Conservation (phyloP, 257 asterid genomes). For the Solanum sejunctum region DNA sequence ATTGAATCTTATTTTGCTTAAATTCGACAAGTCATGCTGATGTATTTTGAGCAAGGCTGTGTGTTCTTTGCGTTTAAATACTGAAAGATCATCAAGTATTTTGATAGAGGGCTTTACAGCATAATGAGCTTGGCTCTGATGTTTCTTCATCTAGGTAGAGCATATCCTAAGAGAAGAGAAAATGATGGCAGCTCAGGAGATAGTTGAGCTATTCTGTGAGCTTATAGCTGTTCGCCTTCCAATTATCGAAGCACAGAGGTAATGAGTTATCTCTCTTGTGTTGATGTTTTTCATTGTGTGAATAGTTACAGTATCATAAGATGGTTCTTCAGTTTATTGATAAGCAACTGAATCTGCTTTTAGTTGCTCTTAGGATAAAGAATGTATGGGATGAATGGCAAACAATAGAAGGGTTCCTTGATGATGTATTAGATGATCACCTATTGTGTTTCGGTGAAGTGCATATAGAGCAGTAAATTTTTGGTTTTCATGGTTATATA, state of each 20-base stretch:
- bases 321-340: neutral
- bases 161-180: conserved; percentile 91
- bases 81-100: neutral
- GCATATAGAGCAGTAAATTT: neutral
- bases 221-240: conserved; percentile 76
- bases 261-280: neutral
- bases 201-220: conserved; percentile 77
- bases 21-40: neutral
- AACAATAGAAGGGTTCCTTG: neutral
- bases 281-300: neutral
- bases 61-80: neutral
- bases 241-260: conserved; percentile 76
- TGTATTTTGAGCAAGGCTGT: neutral
- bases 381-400: neutral
- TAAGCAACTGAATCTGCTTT: neutral
- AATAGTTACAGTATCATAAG: neutral
- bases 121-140: neutral
- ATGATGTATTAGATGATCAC: neutral
- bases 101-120: neutral
- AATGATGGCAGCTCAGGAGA: conserved; percentile 97
- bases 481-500: neutral
- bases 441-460: neutral
- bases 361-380: neutral
- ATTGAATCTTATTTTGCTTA: neutral
- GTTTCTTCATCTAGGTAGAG: conserved; percentile 47